phyloP scores from a whole-genome alignment of 176 grass and related monocot species.

The Carex littledalei region DNA sequence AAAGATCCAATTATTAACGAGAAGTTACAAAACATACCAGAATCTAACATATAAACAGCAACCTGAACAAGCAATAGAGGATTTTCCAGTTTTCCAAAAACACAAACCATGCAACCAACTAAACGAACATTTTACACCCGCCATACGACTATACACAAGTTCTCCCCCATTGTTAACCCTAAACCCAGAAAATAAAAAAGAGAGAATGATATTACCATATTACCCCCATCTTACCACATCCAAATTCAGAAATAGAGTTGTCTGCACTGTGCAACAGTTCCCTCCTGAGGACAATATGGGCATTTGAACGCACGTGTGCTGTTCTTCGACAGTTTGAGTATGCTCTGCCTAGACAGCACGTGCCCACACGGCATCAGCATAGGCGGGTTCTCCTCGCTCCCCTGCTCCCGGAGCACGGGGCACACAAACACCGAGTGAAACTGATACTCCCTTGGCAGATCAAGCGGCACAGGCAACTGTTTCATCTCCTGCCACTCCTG shows the following conservation, averaged over 20 bases:
- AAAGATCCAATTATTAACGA: neutral
- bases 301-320: conserved; percentile 86
- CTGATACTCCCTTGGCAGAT: conserved; percentile 65
- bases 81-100: neutral
- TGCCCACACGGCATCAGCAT: conserved; percentile 97
- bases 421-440: conserved; percentile 90
- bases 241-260: conserved; percentile 68
- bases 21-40: neutral
- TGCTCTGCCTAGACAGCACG: conserved; percentile 66
- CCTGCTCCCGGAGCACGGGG: conserved; percentile 75
- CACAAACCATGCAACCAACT: neutral
- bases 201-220: neutral
- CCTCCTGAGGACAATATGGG: conserved; percentile 75
- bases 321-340: conserved; percentile 74
- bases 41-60: conserved; percentile 15
- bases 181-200: neutral
- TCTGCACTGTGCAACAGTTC: conserved; percentile 56
- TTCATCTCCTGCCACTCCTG: conserved; percentile 94
- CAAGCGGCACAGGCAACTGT: conserved; percentile 73
- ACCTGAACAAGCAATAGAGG: neutral
- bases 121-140: neutral
- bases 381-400: conserved; percentile 77
- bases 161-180: neutral
- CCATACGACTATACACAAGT: conserved; percentile 13
- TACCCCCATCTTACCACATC: neutral